Conservation (phyloP, 2,329 filamentous ascomycete genomes). For the Apiospora pterosperma region DNA sequence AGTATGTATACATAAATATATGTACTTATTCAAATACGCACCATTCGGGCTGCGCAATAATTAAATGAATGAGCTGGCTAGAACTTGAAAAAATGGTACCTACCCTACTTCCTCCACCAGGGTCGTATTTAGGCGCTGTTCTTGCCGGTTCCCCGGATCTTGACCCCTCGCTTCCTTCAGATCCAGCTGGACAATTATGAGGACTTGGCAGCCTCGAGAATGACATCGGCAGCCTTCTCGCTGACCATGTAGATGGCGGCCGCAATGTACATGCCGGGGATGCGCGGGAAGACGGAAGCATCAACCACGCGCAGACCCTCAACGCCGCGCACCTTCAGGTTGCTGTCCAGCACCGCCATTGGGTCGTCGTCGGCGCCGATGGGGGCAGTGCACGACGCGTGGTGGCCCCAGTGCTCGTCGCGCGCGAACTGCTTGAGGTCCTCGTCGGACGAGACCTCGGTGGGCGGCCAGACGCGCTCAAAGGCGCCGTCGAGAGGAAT, state of each 20-base stretch:
- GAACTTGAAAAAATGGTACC: too few species aligned
- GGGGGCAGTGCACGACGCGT: slow-evolving; percentile 43
- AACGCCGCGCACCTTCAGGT: slow-evolving; percentile 55
- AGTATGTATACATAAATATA: not conserved
- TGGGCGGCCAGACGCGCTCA: slow-evolving; percentile 32
- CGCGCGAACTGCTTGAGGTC: slow-evolving; percentile 44
- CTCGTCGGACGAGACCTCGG: slow-evolving; percentile 34
- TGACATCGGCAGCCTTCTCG: slow-evolving; percentile 60
- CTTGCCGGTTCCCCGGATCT: not conserved
- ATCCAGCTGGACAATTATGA: not conserved
- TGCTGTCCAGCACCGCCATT: slow-evolving; percentile 53
- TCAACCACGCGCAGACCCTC: slow-evolving; percentile 58
- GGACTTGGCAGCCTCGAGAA: slow-evolving; percentile 22
- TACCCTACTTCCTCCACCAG: too few species aligned
- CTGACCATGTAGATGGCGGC: slow-evolving; percentile 51
- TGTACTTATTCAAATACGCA: not conserved
- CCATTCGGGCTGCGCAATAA: not conserved
- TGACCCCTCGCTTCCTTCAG: not conserved
- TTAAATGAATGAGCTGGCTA: not conserved
- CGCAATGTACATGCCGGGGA: slow-evolving; percentile 39
- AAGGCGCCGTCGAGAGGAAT: slow-evolving; percentile 36
- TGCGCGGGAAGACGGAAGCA: slow-evolving; percentile 53
- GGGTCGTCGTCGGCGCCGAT: slow-evolving; percentile 54
- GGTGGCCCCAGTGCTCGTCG: slow-evolving; percentile 31
- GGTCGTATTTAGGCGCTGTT: not conserved